Percentiles rank a stretch among this genome's conserved stretches.
Conservation (phyloP, 116 monocot genomes). For the Iris pallida region DNA sequence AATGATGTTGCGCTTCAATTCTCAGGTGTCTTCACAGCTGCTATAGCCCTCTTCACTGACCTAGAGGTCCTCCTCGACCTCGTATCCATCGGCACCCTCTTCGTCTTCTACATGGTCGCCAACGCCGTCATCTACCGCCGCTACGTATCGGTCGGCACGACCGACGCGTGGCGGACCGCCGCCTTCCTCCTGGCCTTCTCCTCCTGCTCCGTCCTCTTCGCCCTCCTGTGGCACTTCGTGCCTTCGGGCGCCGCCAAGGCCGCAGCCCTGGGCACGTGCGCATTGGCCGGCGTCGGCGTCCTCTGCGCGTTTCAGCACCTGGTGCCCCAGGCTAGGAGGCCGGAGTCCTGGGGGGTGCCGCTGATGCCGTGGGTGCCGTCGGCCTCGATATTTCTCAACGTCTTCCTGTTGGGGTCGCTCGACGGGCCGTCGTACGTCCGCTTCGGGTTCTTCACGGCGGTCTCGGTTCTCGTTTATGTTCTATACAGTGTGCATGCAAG, state of each 20-base stretch:
- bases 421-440: constrained; percentile 62
- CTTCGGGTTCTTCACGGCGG: constrained; percentile 54
- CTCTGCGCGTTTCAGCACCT: constrained; percentile 30
- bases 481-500: constrained; percentile 90
- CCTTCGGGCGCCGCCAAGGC: constrained; percentile 23
- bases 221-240: constrained; percentile 50
- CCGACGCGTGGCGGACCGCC: constrained; percentile 31
- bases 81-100: constrained; percentile 83
- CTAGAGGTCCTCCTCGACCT: constrained; percentile 76
- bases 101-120: constrained; percentile 96
- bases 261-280: constrained; percentile 29
- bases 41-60: constrained; percentile 64
- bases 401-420: constrained; percentile 73
- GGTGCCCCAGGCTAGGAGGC: constrained; percentile 56
- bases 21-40: constrained; percentile 51
- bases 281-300: constrained; percentile 11
- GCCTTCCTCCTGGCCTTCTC: constrained; percentile 68
- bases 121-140: constrained; percentile 87
- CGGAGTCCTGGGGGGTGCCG: constrained; percentile 87
- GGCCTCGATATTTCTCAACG: constrained; percentile 69
- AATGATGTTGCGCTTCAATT: not conserved
- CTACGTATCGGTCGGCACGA: constrained; percentile 34
- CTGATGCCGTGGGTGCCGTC: constrained; percentile 83
- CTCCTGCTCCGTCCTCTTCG: constrained; percentile 33
- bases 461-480: constrained; percentile 51